phyloP scores from a whole-genome alignment of 805 yeast species.

The Suhomyces pyralidae region DNA sequence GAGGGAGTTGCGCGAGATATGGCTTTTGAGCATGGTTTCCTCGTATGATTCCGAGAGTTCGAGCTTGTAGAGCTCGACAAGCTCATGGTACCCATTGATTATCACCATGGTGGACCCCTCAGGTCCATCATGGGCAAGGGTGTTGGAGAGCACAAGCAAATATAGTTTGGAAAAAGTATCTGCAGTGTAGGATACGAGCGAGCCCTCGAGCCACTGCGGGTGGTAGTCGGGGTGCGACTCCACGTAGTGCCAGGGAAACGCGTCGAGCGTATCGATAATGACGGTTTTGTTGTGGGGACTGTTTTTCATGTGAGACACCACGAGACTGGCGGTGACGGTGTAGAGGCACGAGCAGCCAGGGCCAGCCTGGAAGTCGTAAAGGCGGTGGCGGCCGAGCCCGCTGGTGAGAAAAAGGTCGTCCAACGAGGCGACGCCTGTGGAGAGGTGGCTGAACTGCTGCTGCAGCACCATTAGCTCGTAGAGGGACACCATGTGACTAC shows the following conservation, averaged over 20 bases:
- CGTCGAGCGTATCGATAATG: constrained; percentile 28
- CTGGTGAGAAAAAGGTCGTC: constrained; percentile 23
- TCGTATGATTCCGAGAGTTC: constrained; percentile 34
- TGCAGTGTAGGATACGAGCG: constrained; percentile 14
- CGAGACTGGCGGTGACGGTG: constrained; percentile 19
- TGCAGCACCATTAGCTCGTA: constrained; percentile 27
- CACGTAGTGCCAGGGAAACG: constrained; percentile 28
- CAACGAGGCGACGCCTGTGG: constrained; percentile 27
- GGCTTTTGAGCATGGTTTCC: constrained; percentile 30
- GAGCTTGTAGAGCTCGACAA: constrained; percentile 31
- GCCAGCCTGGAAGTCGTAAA: constrained; percentile 38
- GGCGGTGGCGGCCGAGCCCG: constrained; percentile 15
- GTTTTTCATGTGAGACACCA: constrained; percentile 26
- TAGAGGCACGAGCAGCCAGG: constrained; percentile 26
- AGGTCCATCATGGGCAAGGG: constrained; percentile 4
- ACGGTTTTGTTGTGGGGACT: constrained; percentile 16
- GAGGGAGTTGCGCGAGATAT: constrained; percentile 23
- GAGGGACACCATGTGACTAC: constrained; percentile 27
- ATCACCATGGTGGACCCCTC: constrained; percentile 19
- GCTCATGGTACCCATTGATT: constrained; percentile 33
- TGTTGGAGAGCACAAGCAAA: constrained; percentile 15
- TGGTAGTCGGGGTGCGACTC: constrained; percentile 18
- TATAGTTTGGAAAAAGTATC: constrained; percentile 29
- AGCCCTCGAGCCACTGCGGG: constrained; percentile 16
- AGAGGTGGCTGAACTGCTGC: constrained; percentile 22